Conservation (phyloP, 2,329 filamentous ascomycete species). For the Colletotrichum agaves region DNA sequence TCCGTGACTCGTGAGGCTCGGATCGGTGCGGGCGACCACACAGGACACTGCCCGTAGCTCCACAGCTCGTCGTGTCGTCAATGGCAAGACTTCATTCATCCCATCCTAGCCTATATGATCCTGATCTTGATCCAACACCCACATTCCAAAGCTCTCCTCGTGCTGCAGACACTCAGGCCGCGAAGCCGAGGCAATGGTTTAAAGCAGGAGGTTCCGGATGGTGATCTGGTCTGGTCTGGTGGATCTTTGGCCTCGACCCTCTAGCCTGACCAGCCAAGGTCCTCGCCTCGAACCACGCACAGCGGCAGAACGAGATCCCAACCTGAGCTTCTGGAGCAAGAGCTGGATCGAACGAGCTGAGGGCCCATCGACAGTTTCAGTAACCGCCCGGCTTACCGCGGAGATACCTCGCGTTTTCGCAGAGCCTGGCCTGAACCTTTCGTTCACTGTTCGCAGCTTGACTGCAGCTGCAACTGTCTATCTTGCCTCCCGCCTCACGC, state of each 20-base stretch:
- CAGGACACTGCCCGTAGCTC: slow-evolving; percentile 15
- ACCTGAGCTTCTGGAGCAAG: background rate
- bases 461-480: slow-evolving; percentile 7
- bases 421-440: slow-evolving; percentile 5
- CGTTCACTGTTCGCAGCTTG: background rate
- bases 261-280: background rate
- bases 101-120: background rate
- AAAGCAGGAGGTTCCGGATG: slow-evolving; percentile 35
- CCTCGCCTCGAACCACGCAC: background rate
- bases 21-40: background rate
- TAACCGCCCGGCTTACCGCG: background rate
- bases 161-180: slow-evolving; percentile 26
- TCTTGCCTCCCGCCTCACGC: slow-evolving; percentile 28
- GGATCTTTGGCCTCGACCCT: background rate
- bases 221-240: slow-evolving; percentile 16
- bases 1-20: slow-evolving; percentile 9
- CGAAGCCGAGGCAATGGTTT: slow-evolving; percentile 28
- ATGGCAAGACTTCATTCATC: background rate
- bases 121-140: background rate
- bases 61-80: slow-evolving; percentile 12
- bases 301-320: background rate
- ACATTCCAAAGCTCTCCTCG: slow-evolving; percentile 33
- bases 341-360: background rate
- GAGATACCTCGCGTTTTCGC: slow-evolving; percentile 1
- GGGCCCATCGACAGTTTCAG: slow-evolving; percentile 15